Conservation (phyloP, 2,329 filamentous ascomycete genomes). For the Aspergillus luchuensis region DNA sequence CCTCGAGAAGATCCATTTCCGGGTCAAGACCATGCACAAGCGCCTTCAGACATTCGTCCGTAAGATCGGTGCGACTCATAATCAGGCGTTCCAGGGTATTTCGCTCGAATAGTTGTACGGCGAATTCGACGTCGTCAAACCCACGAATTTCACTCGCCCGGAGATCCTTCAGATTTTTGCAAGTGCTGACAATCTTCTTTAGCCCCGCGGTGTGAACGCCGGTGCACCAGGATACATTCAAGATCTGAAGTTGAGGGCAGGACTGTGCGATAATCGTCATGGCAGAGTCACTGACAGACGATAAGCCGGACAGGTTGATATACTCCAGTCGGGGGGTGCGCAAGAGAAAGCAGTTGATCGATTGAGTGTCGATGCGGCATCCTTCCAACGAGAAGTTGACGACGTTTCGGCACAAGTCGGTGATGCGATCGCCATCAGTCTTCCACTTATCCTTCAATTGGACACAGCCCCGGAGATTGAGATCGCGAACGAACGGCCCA, state of each 20-base stretch:
- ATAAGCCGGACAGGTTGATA: conserved; percentile 81
- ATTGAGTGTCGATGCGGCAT: conserved; percentile 77
- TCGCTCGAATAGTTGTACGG: conserved; percentile 71
- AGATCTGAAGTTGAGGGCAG: conserved; percentile 76
- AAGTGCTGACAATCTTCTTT: conserved; percentile 70
- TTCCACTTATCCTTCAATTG: conserved; percentile 83
- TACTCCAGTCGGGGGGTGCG: conserved; percentile 77
- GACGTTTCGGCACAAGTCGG: conserved; percentile 83
- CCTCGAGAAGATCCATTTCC: conserved; percentile 78
- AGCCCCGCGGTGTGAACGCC: conserved; percentile 79
- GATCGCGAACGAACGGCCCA: conserved; percentile 84
- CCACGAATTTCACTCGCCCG: conserved; percentile 79
- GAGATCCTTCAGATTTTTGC: conserved; percentile 73
- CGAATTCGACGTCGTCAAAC: conserved; percentile 73
- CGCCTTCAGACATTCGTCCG: conserved; percentile 69
- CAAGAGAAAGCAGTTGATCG: conserved; percentile 76
- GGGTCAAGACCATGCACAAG: conserved; percentile 77
- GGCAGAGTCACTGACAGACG: conserved; percentile 73
- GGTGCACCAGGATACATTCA: conserved; percentile 93
- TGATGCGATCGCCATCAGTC: conserved; percentile 66
- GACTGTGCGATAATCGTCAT: conserved; percentile 83
- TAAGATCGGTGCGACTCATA: conserved; percentile 74
- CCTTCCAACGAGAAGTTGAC: conserved; percentile 87
- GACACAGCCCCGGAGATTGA: conserved; percentile 88
- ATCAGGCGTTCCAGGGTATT: conserved; percentile 84